A percentile compares a stretch with the other conserved stretches of the same genome.
Evolutionary conservation across 176 grass and related monocot genomes (phyloP).

Genomic region (Eleusine indica): DNA sequence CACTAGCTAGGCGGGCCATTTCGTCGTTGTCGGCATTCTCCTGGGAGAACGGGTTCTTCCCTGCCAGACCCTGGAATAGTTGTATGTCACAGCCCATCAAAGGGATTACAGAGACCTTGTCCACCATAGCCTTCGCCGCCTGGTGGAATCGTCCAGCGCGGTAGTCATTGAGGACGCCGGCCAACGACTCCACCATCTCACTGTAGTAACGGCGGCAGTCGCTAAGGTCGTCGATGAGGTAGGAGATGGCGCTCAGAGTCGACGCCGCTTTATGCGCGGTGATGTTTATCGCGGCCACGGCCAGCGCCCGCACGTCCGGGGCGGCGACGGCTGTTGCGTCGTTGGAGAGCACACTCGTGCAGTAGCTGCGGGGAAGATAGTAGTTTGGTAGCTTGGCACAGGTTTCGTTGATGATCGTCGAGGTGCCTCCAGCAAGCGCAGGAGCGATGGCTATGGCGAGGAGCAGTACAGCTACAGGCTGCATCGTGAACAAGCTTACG

Average conservation of each 20-base stretch:
- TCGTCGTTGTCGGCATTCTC: neutral
- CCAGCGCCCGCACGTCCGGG: neutral
- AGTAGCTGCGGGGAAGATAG: conserved; percentile 19
- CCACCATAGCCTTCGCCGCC: neutral
- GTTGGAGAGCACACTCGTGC: conserved; percentile 10
- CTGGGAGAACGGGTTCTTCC: neutral
- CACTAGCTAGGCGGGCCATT: neutral
- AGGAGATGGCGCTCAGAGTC: neutral
- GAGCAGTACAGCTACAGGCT: neutral
- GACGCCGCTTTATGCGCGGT: conserved; percentile 11
- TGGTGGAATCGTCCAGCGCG: neutral
- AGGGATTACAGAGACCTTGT: neutral
- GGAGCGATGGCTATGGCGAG: neutral
- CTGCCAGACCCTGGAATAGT: neutral
- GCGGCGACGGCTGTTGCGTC: neutral
- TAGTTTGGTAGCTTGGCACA: neutral
- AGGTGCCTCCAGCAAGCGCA: neutral
- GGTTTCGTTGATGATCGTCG: neutral
- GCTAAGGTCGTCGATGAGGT: neutral
- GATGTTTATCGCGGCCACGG: conserved; percentile 19
- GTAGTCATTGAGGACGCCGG: neutral
- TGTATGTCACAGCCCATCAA: neutral
- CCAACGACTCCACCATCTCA: neutral
- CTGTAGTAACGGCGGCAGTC: neutral
- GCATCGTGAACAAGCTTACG: neutral